phyloP scores from a whole-genome alignment of 331 rosid genomes.

The Saraca asoca region DNA sequence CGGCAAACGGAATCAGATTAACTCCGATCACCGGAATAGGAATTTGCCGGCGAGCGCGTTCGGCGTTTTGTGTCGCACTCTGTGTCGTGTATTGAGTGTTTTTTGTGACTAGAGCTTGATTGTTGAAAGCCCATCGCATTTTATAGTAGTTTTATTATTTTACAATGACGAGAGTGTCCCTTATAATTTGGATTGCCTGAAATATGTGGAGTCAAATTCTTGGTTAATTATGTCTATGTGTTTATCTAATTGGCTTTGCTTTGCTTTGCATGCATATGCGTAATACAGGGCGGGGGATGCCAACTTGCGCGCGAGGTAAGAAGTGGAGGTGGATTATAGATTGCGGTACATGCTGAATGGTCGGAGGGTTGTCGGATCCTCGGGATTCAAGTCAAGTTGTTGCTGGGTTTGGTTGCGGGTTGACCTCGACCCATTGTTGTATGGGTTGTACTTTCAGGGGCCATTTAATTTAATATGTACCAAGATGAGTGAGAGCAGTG shows the following conservation, averaged over 20 bases:
- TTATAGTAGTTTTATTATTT: conserved; percentile 32
- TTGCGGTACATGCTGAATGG: conserved; percentile 35
- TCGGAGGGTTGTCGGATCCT: conserved; percentile 29
- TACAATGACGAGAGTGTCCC: conserved; percentile 18
- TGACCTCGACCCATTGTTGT: too few relatives aligned
- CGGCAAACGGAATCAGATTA: conserved; percentile 19
- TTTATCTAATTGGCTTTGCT: too few relatives aligned
- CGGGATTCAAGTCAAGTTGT: too few relatives aligned
- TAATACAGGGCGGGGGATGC: too few relatives aligned
- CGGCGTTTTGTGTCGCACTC: neutral
- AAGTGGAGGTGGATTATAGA: neutral
- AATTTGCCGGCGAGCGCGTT: conserved; percentile 30
- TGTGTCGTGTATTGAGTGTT: conserved; percentile 35
- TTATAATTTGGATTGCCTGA: neutral
- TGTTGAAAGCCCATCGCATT: conserved; percentile 11
- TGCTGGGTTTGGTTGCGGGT: too few relatives aligned
- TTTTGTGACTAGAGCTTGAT: conserved; percentile 56
- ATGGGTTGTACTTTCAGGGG: too few relatives aligned
- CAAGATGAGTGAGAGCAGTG: too few relatives aligned
- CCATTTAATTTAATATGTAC: too few relatives aligned
- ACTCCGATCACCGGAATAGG: conserved; percentile 30
- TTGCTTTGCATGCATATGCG: too few relatives aligned
- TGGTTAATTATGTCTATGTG: neutral
- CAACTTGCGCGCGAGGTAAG: too few relatives aligned
- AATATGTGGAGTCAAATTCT: neutral